Conservation (phyloP, 257 asterid species). For the Phtheirospermum japonicum region DNA sequence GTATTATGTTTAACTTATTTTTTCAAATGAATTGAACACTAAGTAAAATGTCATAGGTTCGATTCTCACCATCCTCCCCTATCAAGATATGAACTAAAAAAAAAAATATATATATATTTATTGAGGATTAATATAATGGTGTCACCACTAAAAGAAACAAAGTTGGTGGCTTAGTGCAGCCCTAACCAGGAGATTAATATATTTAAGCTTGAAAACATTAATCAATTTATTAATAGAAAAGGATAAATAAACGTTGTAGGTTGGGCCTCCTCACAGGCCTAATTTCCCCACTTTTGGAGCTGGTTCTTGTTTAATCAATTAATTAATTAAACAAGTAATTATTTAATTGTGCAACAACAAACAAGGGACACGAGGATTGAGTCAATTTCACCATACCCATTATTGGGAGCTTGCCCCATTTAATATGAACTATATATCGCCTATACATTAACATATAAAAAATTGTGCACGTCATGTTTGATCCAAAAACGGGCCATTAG, state of each 20-base stretch:
- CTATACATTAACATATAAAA: neutral
- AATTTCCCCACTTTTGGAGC: constrained; percentile 23
- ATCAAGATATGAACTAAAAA: too few relatives aligned
- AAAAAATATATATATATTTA: too few relatives aligned
- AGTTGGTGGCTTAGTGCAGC: constrained; percentile 6
- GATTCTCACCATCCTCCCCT: too few relatives aligned
- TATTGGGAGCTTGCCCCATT: constrained; percentile 33
- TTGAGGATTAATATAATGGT: too few relatives aligned
- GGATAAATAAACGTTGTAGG: constrained; percentile 9
- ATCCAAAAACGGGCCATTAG: constrained; percentile 17
- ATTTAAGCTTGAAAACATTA: neutral
- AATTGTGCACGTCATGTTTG: constrained; percentile 14
- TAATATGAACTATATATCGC: constrained; percentile 8
- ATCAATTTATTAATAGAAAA: neutral
- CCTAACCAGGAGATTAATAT: constrained; percentile 11
- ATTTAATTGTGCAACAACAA: neutral
- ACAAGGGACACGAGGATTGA: constrained; percentile 20
- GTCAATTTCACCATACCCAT: constrained; percentile 41
- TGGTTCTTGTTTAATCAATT: constrained; percentile 8
- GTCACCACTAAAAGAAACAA: constrained; percentile 28
- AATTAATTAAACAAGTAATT: constrained; percentile 23
- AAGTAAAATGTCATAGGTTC: too few relatives aligned
- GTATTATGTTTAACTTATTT: too few relatives aligned
- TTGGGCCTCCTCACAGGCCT: constrained; percentile 16
- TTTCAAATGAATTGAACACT: too few relatives aligned